Evolutionary conservation across 2,329 filamentous ascomycete species (phyloP).

Genomic region (Neofusicoccum umdonicola): DNA sequence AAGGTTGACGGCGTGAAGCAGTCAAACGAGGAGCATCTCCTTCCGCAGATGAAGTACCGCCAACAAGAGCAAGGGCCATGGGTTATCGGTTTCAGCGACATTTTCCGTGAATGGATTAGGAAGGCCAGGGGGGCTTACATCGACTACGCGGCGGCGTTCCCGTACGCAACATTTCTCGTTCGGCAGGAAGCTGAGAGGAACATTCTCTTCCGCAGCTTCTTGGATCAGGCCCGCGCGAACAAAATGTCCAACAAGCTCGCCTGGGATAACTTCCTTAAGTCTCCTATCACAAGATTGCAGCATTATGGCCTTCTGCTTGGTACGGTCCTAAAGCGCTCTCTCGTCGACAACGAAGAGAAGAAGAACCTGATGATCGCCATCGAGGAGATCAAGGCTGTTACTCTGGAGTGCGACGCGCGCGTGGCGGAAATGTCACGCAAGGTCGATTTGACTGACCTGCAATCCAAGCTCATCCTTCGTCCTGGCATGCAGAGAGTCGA

Average conservation of each 20-base stretch:
- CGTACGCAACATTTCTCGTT: conserved; percentile 77
- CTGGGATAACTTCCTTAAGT: conserved; percentile 93
- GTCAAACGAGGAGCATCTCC: conserved; percentile 87
- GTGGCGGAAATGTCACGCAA: conserved; percentile 91
- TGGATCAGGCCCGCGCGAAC: conserved; percentile 76
- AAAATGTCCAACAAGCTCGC: conserved; percentile 78
- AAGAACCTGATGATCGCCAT: conserved; percentile 78
- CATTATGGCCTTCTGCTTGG: conserved; percentile 80
- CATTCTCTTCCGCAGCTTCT: conserved; percentile 78
- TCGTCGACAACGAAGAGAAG: conserved; percentile 85
- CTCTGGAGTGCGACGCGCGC: conserved; percentile 84
- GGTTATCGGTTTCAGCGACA: conserved; percentile 90
- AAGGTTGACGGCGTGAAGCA: conserved; percentile 84
- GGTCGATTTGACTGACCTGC: conserved; percentile 81
- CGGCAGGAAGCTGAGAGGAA: conserved; percentile 83
- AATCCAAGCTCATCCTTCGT: conserved; percentile 77
- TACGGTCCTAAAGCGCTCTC: conserved; percentile 81
- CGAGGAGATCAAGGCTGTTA: conserved; percentile 86
- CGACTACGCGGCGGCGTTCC: conserved; percentile 86
- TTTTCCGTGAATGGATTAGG: conserved; percentile 97
- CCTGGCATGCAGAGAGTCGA: conserved; percentile 82
- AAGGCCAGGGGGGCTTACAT: conserved; percentile 88
- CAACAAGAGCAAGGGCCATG: conserved; percentile 96
- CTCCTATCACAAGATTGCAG: conserved; percentile 88
- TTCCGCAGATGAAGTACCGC: conserved; percentile 92